Percentiles rank a stretch among this genome's conserved stretches.
Conservation (phyloP, 331 rosid genomes). For the Saraca asoca region DNA sequence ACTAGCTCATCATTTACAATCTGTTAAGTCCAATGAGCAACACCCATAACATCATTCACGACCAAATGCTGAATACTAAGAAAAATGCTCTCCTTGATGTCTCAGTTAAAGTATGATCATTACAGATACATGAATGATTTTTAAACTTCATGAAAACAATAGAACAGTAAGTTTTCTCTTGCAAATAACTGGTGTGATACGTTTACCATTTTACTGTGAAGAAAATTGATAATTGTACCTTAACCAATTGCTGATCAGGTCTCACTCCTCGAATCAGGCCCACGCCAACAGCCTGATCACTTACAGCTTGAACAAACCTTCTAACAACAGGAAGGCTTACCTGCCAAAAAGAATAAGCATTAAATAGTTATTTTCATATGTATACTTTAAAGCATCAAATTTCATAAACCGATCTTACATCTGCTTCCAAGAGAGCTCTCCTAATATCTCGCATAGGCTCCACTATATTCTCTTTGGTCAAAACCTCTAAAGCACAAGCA, state of each 20-base stretch:
- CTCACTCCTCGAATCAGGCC: conserved; percentile 87
- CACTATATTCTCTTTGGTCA: conserved; percentile 88
- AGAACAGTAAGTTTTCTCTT: conserved; percentile 7
- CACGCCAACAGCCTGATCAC: conserved; percentile 91
- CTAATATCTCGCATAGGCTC: conserved; percentile 98
- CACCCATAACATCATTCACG: conserved; percentile 17
- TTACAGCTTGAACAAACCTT: conserved; percentile 93
- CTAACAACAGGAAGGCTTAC: conserved; percentile 99
- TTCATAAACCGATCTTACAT: conserved; percentile 52
- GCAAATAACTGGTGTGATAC: conserved; percentile 3
- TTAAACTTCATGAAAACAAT: background rate
- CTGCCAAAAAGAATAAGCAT: conserved; percentile 50
- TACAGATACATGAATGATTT: conserved; percentile 2
- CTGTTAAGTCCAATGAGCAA: conserved; percentile 51
- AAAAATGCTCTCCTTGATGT: conserved; percentile 3
- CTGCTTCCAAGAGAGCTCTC: conserved; percentile 98
- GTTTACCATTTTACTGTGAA: background rate
- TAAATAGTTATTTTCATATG: conserved; percentile 11
- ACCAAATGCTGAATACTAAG: conserved; percentile 14
- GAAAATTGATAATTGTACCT: conserved; percentile 44
- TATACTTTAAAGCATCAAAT: conserved; percentile 14
- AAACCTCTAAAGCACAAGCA: conserved; percentile 68
- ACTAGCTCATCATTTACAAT: conserved; percentile 92
- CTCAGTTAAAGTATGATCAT: background rate
- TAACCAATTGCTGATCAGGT: conserved; percentile 96